A percentile compares a stretch with the other conserved stretches of the same genome.
phyloP scores from a whole-genome alignment of 2,329 filamentous ascomycete genomes.

The Furcasterigmium furcatum region DNA sequence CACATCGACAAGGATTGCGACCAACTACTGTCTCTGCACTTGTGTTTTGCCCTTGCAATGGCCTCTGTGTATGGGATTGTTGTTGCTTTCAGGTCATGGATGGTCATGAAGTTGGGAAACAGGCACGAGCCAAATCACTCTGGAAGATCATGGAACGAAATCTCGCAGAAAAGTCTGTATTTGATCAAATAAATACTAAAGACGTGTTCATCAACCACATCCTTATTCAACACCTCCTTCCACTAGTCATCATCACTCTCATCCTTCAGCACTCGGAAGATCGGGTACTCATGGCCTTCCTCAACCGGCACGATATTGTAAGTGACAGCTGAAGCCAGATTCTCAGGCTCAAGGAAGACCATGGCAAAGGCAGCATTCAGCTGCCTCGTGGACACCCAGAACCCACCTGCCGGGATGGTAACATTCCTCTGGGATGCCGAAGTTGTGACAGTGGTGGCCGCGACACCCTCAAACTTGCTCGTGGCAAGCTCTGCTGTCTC shows the following conservation, averaged over 20 bases:
- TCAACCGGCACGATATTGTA: not conserved
- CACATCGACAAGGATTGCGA: not conserved
- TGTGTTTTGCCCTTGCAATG: too few species aligned
- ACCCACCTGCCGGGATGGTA: constrained; percentile 21
- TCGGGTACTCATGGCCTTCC: not conserved
- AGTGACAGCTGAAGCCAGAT: not conserved
- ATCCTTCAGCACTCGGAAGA: not conserved
- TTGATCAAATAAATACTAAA: too few species aligned
- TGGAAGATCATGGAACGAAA: too few species aligned
- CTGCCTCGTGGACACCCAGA: constrained; percentile 10
- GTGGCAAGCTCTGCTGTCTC: constrained; percentile 13
- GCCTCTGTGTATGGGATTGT: too few species aligned
- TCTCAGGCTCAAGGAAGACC: not conserved
- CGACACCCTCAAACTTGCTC: constrained; percentile 22
- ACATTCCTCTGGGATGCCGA: constrained; percentile 12
- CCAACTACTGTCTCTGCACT: too few species aligned
- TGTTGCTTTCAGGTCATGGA: too few species aligned
- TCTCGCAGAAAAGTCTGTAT: too few species aligned
- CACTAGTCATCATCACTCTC: not conserved
- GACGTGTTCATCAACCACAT: too few species aligned
- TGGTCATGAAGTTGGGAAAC: too few species aligned
- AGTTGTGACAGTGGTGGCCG: constrained; percentile 16
- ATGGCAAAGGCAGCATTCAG: not conserved
- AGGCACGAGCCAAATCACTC: too few species aligned
- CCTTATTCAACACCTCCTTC: too few species aligned